Evolutionary conservation across 1,139 yeast genomes (phyloP), one percentile per base, ranked within the genome.

Genomic region (Schizosaccharomyces versatilis): DNA sequence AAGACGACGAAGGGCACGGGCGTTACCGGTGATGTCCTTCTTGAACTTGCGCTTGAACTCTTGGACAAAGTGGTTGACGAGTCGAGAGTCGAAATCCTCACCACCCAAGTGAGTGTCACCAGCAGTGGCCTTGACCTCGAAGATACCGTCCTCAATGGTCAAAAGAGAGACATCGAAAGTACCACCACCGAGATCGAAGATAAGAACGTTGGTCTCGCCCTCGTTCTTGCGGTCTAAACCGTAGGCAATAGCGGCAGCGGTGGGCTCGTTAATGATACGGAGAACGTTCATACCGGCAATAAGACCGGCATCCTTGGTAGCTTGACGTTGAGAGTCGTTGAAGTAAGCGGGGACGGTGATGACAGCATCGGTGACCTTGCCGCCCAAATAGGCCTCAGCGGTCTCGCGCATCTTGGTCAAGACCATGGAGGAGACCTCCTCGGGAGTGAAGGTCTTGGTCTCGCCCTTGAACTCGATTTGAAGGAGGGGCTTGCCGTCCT

Each of bases 81-180:
- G 80, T 79, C 86, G 84, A 80, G 88, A 81, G 74, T 86, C 96
- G 75, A 88, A 88, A 78, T 88, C 97, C 79, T 88, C 95, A 82
- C 97, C 97, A 81, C 98, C 97, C 78, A 88, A 82, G 76, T 88
- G 98, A 68, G 98, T 90, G 77, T 90, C 96, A 85, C 98, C 98
- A 71, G 97, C 95, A 68, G 98, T 90, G 68, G 98, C 93, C 81
- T 88, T 88, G 70, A 90, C 98, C 70, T 94, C 88, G 82, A 88
- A 90, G 69, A 90, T 93, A 80, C 98, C 98, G 73, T 93, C 97
- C 71, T 93, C 94, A 71, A 90, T 85, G 78, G 85, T 84, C 72
- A 88, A 78, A 67, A 88, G 78, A 59, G 98, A 90, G 64, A 88
- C 96, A 84, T 86, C 96, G 76, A 86, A 86, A 72, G 96, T 86